Evolutionary conservation across 75 land plant species (phyloP).

Genomic region (Isoetes taiwanensis): DNA sequence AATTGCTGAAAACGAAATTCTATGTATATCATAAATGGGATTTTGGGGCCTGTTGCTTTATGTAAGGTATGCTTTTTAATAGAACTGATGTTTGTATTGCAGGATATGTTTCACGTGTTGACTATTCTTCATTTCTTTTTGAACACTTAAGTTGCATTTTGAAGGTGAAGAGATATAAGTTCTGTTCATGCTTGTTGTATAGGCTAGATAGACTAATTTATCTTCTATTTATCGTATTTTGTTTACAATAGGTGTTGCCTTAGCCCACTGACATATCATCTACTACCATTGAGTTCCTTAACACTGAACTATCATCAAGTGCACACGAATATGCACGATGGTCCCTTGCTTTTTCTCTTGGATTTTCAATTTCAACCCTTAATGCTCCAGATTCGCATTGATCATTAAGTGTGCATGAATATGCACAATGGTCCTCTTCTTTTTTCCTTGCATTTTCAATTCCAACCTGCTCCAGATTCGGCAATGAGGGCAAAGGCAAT

Average conservation of each 20-base stretch:
- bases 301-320: constrained; percentile 38
- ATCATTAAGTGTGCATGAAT: constrained; percentile 51
- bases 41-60: constrained; percentile 52
- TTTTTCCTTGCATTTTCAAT: constrained; percentile 52
- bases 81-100: too few species aligned
- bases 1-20: constrained; percentile 37
- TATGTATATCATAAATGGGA: constrained; percentile 43
- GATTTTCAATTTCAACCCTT: constrained; percentile 36
- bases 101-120: too few species aligned
- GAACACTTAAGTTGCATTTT: too few species aligned
- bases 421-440: constrained; percentile 70
- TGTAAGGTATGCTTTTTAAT: constrained; percentile 32
- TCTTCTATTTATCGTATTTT: background rate
- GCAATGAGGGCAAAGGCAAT: constrained; percentile 29
- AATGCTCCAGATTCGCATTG: too few species aligned
- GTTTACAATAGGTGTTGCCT: constrained; percentile 49
- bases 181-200: background rate
- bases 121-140: too few species aligned
- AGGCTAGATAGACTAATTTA: background rate
- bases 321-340: constrained; percentile 69
- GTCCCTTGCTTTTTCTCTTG: constrained; percentile 67
- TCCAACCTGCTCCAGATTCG: constrained; percentile 34
- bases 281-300: constrained; percentile 33
- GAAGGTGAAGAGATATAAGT: too few species aligned
- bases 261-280: constrained; percentile 30